phyloP scores from a whole-genome alignment of 495 filamentous ascomycete species.

The Entonaema liquescens region DNA sequence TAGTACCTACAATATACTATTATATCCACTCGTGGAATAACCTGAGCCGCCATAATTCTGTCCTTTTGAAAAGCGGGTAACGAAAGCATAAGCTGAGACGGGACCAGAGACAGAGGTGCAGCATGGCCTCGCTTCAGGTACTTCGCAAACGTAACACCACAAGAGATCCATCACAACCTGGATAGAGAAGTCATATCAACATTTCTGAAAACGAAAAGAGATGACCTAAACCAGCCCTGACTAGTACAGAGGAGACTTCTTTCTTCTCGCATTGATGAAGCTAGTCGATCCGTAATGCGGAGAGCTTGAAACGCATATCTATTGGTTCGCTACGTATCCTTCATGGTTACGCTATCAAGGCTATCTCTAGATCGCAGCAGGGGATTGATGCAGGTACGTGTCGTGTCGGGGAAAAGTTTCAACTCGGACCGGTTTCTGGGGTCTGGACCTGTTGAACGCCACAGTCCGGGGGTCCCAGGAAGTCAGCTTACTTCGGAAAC shows the following conservation, averaged over 20 bases:
- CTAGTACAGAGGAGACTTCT: slow-evolving; percentile 1
- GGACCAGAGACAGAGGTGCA: background rate
- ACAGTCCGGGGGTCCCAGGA: slow-evolving; percentile 34
- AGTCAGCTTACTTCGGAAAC: slow-evolving; percentile 35
- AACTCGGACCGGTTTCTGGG: slow-evolving; percentile 37
- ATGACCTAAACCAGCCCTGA: slow-evolving; percentile 16
- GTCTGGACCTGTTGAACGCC: slow-evolving; percentile 30
- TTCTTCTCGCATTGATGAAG: slow-evolving; percentile 28
- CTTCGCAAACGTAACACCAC: background rate
- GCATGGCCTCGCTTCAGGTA: background rate
- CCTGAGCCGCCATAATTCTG: slow-evolving; percentile 2
- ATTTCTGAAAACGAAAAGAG: slow-evolving; percentile 23
- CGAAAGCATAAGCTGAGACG: background rate
- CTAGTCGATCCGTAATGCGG: slow-evolving; percentile 34
- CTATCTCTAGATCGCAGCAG: slow-evolving; percentile 33
- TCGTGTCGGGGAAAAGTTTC: slow-evolving; percentile 42
- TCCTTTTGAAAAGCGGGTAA: background rate
- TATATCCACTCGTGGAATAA: background rate
- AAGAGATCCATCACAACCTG: too few relatives aligned
- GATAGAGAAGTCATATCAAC: slow-evolving; percentile 22
- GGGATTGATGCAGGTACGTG: slow-evolving; percentile 42
- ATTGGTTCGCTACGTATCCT: slow-evolving; percentile 36
- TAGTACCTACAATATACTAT: background rate
- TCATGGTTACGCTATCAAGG: slow-evolving; percentile 14
- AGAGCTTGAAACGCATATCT: slow-evolving; percentile 16